These are phyloP conservation scores for Achlya hypogyna DNA, from an alignment of 352 stramenopile genomes.

Conservation along the genomic window DNA sequence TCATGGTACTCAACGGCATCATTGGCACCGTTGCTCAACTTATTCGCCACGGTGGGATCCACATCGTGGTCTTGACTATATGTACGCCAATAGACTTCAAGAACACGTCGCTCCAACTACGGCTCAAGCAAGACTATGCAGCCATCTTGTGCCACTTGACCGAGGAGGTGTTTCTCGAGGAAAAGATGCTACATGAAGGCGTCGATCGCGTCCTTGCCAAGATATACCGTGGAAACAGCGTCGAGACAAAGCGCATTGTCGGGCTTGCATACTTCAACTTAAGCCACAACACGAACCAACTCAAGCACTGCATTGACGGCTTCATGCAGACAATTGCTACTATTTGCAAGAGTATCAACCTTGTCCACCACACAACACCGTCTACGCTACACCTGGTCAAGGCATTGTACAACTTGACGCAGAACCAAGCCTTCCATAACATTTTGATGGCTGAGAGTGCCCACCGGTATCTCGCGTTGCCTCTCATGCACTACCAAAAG, in stretches of 20 bases:
- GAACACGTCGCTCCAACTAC: background rate
- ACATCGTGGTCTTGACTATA: background rate
- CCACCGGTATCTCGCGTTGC: conserved; percentile 40
- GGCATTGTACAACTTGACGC: conserved; percentile 56
- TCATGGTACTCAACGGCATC: conserved; percentile 44
- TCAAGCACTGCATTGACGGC: conserved; percentile 56
- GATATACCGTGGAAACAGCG: conserved; percentile 33
- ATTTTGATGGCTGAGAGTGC: conserved; percentile 56
- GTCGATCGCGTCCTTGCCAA: conserved; percentile 50
- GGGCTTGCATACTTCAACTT: conserved; percentile 62
- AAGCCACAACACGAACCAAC: conserved; percentile 38
- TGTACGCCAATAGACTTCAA: background rate
- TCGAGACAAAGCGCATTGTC: conserved; percentile 63
- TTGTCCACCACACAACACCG: background rate
- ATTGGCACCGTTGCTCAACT: conserved; percentile 39
- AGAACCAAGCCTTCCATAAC: conserved; percentile 43
- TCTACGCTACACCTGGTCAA: conserved; percentile 48
- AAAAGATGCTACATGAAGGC: conserved; percentile 57
- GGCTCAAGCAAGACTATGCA: conserved; percentile 44
- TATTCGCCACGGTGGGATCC: conserved; percentile 25
- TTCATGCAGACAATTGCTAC: conserved; percentile 36
- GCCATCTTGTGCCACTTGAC: conserved; percentile 58
- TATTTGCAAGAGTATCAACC: conserved; percentile 11
- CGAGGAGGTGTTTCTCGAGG: conserved; percentile 43
- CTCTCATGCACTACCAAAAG: conserved; percentile 20